A percentile compares a stretch with the other conserved stretches of the same genome.
Evolutionary conservation across 2,329 filamentous ascomycete species (phyloP).

Genomic region (Microdochium bolleyi): DNA sequence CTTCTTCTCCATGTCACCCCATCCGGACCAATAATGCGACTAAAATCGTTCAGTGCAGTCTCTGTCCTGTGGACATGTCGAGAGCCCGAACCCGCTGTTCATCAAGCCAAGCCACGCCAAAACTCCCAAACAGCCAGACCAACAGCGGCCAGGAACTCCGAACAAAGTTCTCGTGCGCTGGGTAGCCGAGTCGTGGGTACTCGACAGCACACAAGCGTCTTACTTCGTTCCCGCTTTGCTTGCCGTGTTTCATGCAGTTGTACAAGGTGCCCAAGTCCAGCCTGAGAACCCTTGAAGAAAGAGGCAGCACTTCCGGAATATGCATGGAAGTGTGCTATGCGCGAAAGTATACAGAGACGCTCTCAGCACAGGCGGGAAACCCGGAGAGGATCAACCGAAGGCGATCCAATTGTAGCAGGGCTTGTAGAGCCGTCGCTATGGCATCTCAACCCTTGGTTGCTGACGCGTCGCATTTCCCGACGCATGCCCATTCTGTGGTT

Average conservation of each 20-base stretch:
- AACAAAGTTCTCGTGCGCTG: neutral
- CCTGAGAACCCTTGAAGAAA: neutral
- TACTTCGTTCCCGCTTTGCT: neutral
- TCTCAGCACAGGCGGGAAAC: neutral
- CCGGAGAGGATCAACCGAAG: neutral
- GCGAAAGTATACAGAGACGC: neutral
- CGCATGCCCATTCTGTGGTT: conserved; percentile 29
- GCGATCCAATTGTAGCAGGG: no score
- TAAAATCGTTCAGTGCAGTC: no score
- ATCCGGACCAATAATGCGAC: neutral
- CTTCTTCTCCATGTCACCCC: neutral
- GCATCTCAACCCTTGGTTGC: neutral
- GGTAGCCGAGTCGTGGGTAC: neutral
- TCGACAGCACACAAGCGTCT: neutral
- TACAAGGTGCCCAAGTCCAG: neutral
- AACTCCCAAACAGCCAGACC: neutral
- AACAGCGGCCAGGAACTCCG: neutral
- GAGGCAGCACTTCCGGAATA: neutral
- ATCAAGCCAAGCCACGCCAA: neutral
- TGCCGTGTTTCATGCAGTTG: neutral
- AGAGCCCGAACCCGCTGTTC: neutral
- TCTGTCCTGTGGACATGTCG: neutral
- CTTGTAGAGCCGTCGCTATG: neutral
- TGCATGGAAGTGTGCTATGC: neutral
- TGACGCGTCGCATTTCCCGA: conserved; percentile 1